Conservation (phyloP, 2,329 filamentous ascomycete genomes). For the Alternaria arbusti region DNA sequence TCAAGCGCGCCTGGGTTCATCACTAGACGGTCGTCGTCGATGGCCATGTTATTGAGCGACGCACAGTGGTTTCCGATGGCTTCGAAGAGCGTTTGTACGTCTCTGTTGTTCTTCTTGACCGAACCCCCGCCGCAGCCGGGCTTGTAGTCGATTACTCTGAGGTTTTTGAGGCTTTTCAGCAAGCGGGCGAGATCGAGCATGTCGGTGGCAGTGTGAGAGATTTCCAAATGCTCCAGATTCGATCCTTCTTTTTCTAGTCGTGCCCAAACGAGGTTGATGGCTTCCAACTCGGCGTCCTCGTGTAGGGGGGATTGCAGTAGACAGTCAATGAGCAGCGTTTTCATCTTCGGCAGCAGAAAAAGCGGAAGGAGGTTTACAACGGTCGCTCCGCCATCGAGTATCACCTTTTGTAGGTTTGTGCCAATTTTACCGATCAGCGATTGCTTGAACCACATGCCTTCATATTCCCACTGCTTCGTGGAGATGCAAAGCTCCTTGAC, state of each 20-base stretch:
- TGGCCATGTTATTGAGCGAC: background rate
- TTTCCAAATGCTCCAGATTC: background rate
- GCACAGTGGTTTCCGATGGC: background rate
- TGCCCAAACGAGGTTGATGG: background rate
- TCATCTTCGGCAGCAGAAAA: slow-evolving; percentile 1
- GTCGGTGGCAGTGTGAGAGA: background rate
- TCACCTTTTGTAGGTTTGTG: background rate
- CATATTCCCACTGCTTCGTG: background rate
- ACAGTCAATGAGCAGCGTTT: background rate
- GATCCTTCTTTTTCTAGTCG: slow-evolving; percentile 4
- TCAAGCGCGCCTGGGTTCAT: background rate
- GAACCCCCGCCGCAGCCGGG: background rate
- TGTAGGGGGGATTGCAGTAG: background rate
- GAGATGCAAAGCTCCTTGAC: background rate
- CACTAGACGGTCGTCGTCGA: background rate
- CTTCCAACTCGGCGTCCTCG: background rate
- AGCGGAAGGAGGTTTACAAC: slow-evolving; percentile 4
- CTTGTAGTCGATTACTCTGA: background rate
- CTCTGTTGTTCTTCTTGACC: background rate
- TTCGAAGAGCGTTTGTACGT: background rate
- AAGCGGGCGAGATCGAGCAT: background rate
- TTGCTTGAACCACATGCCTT: slow-evolving; percentile 2
- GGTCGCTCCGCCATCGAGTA: background rate
- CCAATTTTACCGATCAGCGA: background rate
- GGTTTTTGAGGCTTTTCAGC: background rate